A percentile compares a stretch with the other conserved stretches of the same genome.
phyloP scores from a whole-genome alignment of 2,329 filamentous ascomycete species.

The Aspergillus uvarum region DNA sequence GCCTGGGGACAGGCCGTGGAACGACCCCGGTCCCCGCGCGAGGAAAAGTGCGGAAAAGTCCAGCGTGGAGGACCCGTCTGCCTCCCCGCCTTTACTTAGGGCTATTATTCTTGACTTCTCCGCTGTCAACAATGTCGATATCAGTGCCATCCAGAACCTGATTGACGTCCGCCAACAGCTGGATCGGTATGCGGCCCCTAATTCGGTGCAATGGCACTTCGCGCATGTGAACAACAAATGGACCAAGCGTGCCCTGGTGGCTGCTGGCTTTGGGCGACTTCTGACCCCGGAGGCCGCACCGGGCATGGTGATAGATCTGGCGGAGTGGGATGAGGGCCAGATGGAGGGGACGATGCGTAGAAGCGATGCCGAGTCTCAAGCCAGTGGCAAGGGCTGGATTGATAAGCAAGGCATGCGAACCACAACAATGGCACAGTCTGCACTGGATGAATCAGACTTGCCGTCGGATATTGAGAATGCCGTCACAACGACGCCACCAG shows the following conservation, averaged over 20 bases:
- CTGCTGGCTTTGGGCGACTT: slow-evolving; percentile 73
- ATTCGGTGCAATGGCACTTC: slow-evolving; percentile 90
- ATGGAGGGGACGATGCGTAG: no score
- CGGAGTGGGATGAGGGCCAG: no score
- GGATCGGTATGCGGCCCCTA: slow-evolving; percentile 77
- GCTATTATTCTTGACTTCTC: slow-evolving; percentile 94
- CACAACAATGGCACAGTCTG: no score
- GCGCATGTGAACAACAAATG: slow-evolving; percentile 91
- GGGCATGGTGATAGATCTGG: no score
- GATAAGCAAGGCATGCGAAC: no score
- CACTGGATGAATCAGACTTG: no score
- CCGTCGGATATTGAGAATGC: no score
- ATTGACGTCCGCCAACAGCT: slow-evolving; percentile 95
- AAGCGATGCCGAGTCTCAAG: no score
- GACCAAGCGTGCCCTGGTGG: slow-evolving; percentile 86
- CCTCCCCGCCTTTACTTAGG: slow-evolving; percentile 65
- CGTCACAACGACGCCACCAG: no score
- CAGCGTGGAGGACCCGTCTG: no score
- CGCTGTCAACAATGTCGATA: slow-evolving; percentile 88
- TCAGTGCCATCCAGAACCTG: slow-evolving; percentile 86
- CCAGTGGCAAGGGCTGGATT: no score
- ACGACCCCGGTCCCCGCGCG: slow-evolving; percentile 76
- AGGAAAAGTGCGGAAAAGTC: slow-evolving; percentile 40
- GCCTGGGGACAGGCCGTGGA: slow-evolving; percentile 85
- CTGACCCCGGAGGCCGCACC: no score